Evolutionary conservation across 768 basidiomycete species (phyloP), one percentile per base, ranked within the genome.

Genomic region (Sporobolomyces phaffii): DNA sequence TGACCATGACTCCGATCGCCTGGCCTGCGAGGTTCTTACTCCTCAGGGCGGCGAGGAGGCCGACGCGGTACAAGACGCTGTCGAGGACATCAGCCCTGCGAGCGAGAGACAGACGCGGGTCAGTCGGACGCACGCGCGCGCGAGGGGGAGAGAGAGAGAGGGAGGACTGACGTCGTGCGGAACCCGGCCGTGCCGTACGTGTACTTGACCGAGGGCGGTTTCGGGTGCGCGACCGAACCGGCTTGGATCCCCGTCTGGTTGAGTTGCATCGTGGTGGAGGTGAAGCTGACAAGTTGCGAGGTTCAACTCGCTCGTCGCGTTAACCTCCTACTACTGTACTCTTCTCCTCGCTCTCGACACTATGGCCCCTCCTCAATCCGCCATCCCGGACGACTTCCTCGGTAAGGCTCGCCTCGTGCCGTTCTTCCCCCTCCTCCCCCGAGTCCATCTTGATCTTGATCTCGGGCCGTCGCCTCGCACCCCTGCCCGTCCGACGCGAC

Each of bases 1-100:
- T 99, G 76, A 99, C 87, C 96, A 99, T 98, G 26, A 98, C 90
- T 20, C 96, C 96, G 73, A 99, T 88, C 29, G 86, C 87, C 76
- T 86, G 88, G 31, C 96, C 91, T 75, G 87, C 87, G n/a, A 92
- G 82, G 69, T 85, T 86, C 81, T 88, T 96, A 80, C 92, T 97
- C 64, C 96, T 81, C 54, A 99, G 81, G 9, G 84, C 89, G 49
- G 96, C 96, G 22, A 99, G 80, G 44, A 98, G 79, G 15, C 91
- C 96, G 18, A 94, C 87, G 72, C 92, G 84, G 80, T 96, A 97
- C 70, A 99, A 82, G n/a, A 94, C 91, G 14, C 88, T 88, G 74
- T 93, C 91, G 33, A 98, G 83, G 24, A 73, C 60, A 60, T 75
- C 65, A 51, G 77, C 74, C 40, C 79, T 75, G 69, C n/a, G n/a